A percentile compares a stretch with the other conserved stretches of the same genome.
Evolutionary conservation across 2,329 filamentous ascomycete species (phyloP).

Genomic region (Ophiostoma himal-ulmi): DNA sequence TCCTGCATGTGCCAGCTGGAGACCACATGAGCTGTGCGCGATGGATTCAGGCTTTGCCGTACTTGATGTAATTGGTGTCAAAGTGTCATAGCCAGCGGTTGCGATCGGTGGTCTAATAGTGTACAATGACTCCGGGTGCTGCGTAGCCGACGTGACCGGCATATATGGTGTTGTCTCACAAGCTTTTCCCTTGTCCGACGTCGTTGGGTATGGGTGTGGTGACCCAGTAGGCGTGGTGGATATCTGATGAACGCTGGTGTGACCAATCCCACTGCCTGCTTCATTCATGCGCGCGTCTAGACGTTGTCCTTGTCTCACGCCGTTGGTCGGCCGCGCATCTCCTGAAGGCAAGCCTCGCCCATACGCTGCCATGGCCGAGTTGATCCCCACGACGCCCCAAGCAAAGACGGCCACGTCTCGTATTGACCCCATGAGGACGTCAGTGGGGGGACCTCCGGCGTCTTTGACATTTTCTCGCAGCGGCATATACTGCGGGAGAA

Average conservation of each 20-base stretch:
- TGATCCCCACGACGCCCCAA: slow-evolving; percentile 76
- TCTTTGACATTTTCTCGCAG: slow-evolving; percentile 41
- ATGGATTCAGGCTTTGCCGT: not conserved
- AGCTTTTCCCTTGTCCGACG: not conserved
- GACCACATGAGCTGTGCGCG: not conserved
- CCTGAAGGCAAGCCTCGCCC: slow-evolving; percentile 56
- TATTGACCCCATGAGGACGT: slow-evolving; percentile 71
- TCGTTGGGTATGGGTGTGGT: not conserved
- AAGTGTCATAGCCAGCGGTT: not conserved
- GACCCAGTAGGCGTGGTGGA: not conserved
- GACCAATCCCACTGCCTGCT: not conserved
- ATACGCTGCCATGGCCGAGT: slow-evolving; percentile 63
- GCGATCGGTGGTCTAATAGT: not conserved
- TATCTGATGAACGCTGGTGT: not conserved
- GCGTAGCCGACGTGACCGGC: not conserved
- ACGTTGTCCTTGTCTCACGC: not conserved
- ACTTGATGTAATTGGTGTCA: not conserved
- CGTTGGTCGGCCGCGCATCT: slow-evolving; percentile 34
- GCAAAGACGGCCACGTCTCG: slow-evolving; percentile 83
- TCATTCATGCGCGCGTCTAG: not conserved
- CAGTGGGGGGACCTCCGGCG: slow-evolving; percentile 48
- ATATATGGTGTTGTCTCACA: not conserved
- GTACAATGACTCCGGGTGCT: not conserved
- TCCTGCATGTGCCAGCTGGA: not conserved
- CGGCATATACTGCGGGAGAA: slow-evolving; percentile 42